These are phyloP conservation scores for Aspergillus biplanus DNA, from an alignment of 495 filamentous ascomycete genomes.

Conservation along the genomic window DNA sequence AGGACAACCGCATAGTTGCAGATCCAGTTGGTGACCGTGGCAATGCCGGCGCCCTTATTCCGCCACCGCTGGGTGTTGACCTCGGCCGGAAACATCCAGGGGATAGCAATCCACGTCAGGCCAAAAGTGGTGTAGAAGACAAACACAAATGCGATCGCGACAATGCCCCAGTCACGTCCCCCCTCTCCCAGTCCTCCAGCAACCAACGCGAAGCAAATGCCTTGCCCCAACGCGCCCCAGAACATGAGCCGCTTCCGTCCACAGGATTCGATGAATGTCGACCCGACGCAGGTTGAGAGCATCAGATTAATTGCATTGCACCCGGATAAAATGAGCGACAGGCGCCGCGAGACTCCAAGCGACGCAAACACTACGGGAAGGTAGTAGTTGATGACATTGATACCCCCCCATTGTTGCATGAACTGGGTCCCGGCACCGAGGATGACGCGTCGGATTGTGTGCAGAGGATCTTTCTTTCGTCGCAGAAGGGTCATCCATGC, in stretches of 20 bases:
- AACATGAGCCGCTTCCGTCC: not conserved
- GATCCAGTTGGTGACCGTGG: slow-evolving; percentile 40
- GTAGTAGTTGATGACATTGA: not conserved
- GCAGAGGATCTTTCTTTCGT: not conserved
- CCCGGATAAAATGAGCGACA: not conserved
- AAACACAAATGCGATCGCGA: not conserved
- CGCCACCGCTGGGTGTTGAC: slow-evolving; percentile 63
- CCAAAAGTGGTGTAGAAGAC: not conserved
- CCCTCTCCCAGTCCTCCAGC: not conserved
- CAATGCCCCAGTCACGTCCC: not conserved
- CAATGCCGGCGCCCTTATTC: slow-evolving; percentile 62
- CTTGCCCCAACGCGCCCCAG: not conserved
- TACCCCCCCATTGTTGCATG: not conserved
- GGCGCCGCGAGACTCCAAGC: not conserved
- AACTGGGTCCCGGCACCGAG: not conserved
- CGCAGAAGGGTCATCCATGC: not conserved
- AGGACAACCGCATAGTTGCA: slow-evolving; percentile 38
- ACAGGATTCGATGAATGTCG: not conserved
- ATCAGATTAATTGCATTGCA: not conserved
- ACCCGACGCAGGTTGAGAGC: not conserved
- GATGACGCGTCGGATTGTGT: not conserved
- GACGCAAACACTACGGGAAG: not conserved
- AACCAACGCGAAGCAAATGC: not conserved
- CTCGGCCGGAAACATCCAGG: slow-evolving; percentile 61
- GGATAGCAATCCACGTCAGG: not conserved